These are phyloP conservation scores for Phragmites australis DNA, from an alignment of 176 grass and related monocot genomes.

Conservation along the genomic window DNA sequence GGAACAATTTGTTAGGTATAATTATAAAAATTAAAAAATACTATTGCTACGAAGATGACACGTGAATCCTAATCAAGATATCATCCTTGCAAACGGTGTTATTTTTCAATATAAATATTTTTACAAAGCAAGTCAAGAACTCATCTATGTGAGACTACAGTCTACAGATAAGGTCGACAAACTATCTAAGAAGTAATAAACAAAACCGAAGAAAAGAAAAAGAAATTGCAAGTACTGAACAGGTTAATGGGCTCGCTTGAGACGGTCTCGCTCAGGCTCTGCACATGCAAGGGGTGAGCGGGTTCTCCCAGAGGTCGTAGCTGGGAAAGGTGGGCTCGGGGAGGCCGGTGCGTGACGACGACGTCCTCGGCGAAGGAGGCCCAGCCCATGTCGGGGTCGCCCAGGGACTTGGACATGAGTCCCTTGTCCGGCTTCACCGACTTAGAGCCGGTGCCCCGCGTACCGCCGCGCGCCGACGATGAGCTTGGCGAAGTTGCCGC, in stretches of 20 bases:
- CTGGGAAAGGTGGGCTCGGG: conserved; percentile 71
- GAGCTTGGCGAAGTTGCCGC: conserved; percentile 84
- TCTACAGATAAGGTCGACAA: neutral
- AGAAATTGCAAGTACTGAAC: neutral
- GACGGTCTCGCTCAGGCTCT: conserved; percentile 31
- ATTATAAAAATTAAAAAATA: too few relatives aligned
- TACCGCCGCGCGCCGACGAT: conserved; percentile 76
- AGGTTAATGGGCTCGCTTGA: neutral
- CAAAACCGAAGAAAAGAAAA: neutral
- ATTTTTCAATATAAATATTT: too few relatives aligned
- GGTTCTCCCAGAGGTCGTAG: conserved; percentile 86
- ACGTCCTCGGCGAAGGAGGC: conserved; percentile 71
- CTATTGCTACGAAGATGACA: too few relatives aligned
- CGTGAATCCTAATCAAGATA: too few relatives aligned
- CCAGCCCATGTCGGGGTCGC: conserved; percentile 81
- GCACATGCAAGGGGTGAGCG: conserved; percentile 79
- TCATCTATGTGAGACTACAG: neutral
- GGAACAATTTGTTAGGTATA: too few relatives aligned
- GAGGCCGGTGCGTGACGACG: conserved; percentile 60
- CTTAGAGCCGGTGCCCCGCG: conserved; percentile 67
- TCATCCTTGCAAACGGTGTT: too few relatives aligned
- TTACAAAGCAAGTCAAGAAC: too few relatives aligned
- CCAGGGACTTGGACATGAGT: conserved; percentile 82
- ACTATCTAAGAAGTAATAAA: neutral
- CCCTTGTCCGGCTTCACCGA: conserved; percentile 91